Conservation (phyloP, 2,329 filamentous ascomycete genomes). For the Metarhizium album region DNA sequence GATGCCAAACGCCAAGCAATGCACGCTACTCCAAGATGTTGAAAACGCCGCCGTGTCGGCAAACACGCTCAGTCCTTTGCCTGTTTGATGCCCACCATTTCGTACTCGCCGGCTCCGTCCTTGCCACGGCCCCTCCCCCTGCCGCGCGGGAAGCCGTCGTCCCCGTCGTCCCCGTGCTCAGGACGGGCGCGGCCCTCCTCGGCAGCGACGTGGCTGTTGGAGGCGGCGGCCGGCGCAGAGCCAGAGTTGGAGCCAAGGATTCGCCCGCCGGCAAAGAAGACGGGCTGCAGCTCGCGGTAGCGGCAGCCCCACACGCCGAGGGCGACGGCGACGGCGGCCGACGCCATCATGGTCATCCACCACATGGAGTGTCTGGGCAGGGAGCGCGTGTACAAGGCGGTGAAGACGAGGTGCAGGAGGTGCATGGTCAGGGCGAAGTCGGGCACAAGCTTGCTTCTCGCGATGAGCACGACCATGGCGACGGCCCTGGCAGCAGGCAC, state of each 20-base stretch:
- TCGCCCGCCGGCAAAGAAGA: slow-evolving; percentile 63
- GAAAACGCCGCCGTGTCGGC: too few species aligned
- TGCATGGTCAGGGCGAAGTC: slow-evolving; percentile 91
- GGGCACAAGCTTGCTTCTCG: slow-evolving; percentile 84
- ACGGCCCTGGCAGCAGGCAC: slow-evolving; percentile 49
- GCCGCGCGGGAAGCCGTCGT: slow-evolving; percentile 34
- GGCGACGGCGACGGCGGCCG: slow-evolving; percentile 35
- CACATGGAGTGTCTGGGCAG: slow-evolving; percentile 73
- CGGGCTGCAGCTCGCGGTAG: slow-evolving; percentile 79
- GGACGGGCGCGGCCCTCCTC: slow-evolving; percentile 13
- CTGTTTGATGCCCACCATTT: slow-evolving; percentile 48
- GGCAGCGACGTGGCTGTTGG: slow-evolving; percentile 12
- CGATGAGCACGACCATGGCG: slow-evolving; percentile 72
- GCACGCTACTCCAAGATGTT: slow-evolving; percentile 18
- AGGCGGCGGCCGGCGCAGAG: slow-evolving; percentile 8
- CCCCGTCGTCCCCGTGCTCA: slow-evolving; percentile 1
- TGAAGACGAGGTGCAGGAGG: slow-evolving; percentile 67
- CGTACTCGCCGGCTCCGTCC: slow-evolving; percentile 50
- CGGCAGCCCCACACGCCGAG: slow-evolving; percentile 85
- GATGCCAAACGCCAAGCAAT: slow-evolving; percentile 22
- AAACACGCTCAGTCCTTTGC: background rate
- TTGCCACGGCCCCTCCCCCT: slow-evolving; percentile 40
- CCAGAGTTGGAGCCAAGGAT: slow-evolving; percentile 21
- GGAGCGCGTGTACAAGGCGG: slow-evolving; percentile 65
- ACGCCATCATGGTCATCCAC: slow-evolving; percentile 57